Conservation (phyloP, 768 basidiomycete species). For the Lentinula lateritia region DNA sequence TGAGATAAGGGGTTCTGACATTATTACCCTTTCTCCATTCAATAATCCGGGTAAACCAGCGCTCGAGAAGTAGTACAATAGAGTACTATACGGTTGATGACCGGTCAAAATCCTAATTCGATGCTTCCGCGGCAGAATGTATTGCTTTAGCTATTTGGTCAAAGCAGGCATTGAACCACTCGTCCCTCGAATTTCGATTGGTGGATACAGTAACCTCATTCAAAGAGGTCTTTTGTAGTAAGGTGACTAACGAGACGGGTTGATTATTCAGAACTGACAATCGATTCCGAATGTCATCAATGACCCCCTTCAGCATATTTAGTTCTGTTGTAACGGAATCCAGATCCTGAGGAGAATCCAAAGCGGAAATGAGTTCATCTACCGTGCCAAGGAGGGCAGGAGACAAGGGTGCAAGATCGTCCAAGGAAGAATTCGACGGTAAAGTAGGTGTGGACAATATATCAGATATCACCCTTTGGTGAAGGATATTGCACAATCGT, state of each 20-base stretch:
- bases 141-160: conserved; percentile 49
- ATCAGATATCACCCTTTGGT: conserved; percentile 54
- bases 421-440: conserved; percentile 31
- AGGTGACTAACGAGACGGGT: conserved; percentile 21
- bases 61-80: too few species aligned
- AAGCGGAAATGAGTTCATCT: conserved; percentile 63
- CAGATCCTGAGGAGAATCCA: conserved; percentile 60
- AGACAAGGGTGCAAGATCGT: conserved; percentile 46
- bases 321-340: conserved; percentile 34
- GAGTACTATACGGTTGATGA: too few species aligned
- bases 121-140: conserved; percentile 5
- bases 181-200: conserved; percentile 19
- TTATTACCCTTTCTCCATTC: too few species aligned
- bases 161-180: conserved; percentile 66
- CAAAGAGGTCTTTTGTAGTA: conserved; percentile 22
- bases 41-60: too few species aligned
- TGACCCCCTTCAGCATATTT: conserved; percentile 27
- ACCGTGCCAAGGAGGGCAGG: conserved; percentile 44
- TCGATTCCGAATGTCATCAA: conserved; percentile 27
- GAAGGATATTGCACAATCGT: conserved; percentile 54
- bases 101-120: not conserved
- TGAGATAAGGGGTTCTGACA: too few species aligned
- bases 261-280: conserved; percentile 17
- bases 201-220: conserved; percentile 6
- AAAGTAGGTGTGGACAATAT: conserved; percentile 30